Evolutionary conservation across 1,139 yeast genomes (phyloP), one percentile per base, ranked within the genome.

Genomic region (Kurtzmaniella quercitrusa): DNA sequence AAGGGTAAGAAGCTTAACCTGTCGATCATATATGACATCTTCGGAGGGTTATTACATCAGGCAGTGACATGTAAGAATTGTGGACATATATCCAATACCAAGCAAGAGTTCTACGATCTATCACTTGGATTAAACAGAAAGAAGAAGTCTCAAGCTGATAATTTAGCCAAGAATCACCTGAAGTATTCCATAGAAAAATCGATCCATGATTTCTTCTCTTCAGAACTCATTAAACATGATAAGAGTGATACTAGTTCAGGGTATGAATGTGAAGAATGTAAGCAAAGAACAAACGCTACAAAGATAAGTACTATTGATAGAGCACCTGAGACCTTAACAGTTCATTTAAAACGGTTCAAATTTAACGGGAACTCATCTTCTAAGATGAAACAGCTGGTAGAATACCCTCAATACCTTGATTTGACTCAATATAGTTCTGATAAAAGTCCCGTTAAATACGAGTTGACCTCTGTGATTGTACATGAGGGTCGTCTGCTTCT

Each of bases 401-500:
- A 81, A 7, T 93, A 89, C 63, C 90, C 95, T 21, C 77, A 85
- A 59, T 79, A 75, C 48, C 70, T 93, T 47, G 94, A 91, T 57
- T 66, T 93, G 47, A 69, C 89, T 0, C 77, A 77, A 46, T 91
- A 77, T 60, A 77, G 88, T 34, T 66, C 76, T 2, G 51, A 56
- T 16, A 50, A 61, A 1, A 66, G 70, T 16, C 81, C 85, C 1
- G 77, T 81, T 9, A 71, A 74, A 46, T 93, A 93, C 63, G 84
- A 83, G 59, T 73, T 93, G 49, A 74, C 80, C n/a, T 81, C 93
- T 16, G 96, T 91, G 17, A 86, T 91, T 48, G 91, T 90, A 15
- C 99, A 93, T 60, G 96, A 89, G 58, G 98, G 98, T 36, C 76
- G 98, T 49, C 86, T 96, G 1, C 82, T 91, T 12, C 82, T 91